These are phyloP conservation scores for Casuarina cunninghamiana DNA, from an alignment of 306 rosid species.

Conservation along the genomic window DNA sequence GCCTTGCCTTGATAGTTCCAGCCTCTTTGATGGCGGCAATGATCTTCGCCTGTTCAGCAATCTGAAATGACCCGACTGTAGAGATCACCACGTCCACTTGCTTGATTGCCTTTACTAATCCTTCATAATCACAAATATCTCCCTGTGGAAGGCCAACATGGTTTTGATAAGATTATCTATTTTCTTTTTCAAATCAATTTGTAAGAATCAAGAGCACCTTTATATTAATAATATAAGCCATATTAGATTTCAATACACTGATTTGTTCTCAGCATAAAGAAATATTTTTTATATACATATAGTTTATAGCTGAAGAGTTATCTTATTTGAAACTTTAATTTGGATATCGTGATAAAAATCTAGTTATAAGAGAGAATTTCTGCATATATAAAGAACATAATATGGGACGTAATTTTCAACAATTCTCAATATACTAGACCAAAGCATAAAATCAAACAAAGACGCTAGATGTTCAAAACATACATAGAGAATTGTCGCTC, in stretches of 20 bases:
- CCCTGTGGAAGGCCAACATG: slow-evolving; percentile 16
- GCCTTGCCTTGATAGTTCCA: slow-evolving; percentile 39
- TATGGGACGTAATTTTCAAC: too few species aligned
- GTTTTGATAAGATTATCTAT: neutral
- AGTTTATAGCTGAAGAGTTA: too few species aligned
- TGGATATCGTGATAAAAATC: too few species aligned
- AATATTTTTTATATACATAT: too few species aligned
- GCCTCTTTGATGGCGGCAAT: slow-evolving; percentile 52
- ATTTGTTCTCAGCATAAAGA: too few species aligned
- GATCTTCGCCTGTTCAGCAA: slow-evolving; percentile 35
- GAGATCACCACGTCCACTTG: slow-evolving; percentile 49
- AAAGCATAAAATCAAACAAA: neutral
- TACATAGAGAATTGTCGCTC: slow-evolving; percentile 32
- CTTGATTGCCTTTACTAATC: slow-evolving; percentile 42
- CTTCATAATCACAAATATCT: slow-evolving; percentile 34
- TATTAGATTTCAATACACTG: too few species aligned
- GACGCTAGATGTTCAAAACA: neutral
- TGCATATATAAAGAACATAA: too few species aligned
- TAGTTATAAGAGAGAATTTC: too few species aligned
- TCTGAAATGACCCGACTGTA: slow-evolving; percentile 21
- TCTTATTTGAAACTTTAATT: too few species aligned
- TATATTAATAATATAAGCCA: too few species aligned
- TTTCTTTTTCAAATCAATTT: too few species aligned
- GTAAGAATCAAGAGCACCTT: too few species aligned
- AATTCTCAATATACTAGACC: neutral